Evolutionary conservation across 2,329 filamentous ascomycete species (phyloP).

Genomic region (Fonsecaea erecta): DNA sequence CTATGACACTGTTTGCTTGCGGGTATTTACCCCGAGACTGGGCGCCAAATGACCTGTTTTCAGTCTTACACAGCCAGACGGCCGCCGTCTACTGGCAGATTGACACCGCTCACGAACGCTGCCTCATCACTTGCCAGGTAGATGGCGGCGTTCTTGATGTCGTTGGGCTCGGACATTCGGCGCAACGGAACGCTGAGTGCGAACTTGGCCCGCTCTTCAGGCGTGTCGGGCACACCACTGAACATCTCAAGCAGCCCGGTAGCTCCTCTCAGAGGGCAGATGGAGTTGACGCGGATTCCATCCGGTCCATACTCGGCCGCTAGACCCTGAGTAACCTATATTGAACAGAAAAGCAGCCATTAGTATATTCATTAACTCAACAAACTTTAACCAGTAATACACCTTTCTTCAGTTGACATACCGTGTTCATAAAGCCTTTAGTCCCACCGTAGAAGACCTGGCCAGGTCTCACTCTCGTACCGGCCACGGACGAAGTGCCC

Average conservation of each 20-base stretch:
- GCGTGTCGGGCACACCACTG: constrained; percentile 48
- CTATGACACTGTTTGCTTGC: no score
- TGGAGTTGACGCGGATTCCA: constrained; percentile 73
- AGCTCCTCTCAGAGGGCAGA: constrained; percentile 67
- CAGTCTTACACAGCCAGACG: no score
- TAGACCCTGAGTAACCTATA: constrained; percentile 48
- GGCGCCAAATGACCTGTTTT: no score
- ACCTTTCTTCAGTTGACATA: no score
- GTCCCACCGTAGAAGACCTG: constrained; percentile 57
- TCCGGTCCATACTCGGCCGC: constrained; percentile 74
- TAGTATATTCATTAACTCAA: constrained; percentile 1
- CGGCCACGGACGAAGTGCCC: constrained; percentile 29
- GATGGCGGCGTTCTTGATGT: constrained; percentile 72
- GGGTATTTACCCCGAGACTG: no score
- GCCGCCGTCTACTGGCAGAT: no score
- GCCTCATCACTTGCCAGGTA: constrained; percentile 75
- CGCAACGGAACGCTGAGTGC: constrained; percentile 50
- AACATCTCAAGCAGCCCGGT: constrained; percentile 62
- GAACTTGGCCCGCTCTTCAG: constrained; percentile 50
- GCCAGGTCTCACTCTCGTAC: constrained; percentile 24
- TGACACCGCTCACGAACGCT: constrained; percentile 62
- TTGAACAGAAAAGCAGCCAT: no score
- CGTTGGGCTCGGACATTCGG: constrained; percentile 52
- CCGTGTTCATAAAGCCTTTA: constrained; percentile 68
- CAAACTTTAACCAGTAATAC: no score